Percentiles rank a stretch among this genome's conserved stretches.
These are phyloP conservation scores for Rubia yunnanensis DNA, from an alignment of 257 asterid genomes.

Conservation along the genomic window DNA sequence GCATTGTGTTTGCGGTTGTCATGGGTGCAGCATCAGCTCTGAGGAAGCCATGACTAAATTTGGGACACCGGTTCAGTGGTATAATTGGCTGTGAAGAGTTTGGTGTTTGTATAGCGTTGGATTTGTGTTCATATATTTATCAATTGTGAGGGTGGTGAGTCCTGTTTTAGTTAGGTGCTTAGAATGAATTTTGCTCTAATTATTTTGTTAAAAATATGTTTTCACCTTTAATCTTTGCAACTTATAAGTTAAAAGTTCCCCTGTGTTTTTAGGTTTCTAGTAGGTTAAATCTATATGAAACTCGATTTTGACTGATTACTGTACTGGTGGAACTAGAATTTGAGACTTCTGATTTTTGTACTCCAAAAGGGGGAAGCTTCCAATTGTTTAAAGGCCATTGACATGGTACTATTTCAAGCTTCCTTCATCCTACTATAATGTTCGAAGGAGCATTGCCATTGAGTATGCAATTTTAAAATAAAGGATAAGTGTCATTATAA, in stretches of 20 bases:
- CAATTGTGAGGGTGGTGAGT: background rate
- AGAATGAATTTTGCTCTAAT: background rate
- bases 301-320: too few relatives aligned
- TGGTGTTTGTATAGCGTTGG: constrained; percentile 17
- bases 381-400: too few relatives aligned
- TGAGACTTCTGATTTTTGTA: too few relatives aligned
- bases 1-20: constrained; percentile 80
- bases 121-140: constrained; percentile 3
- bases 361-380: too few relatives aligned
- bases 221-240: background rate
- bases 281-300: too few relatives aligned
- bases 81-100: constrained; percentile 7
- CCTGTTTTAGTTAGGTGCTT: background rate
- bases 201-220: background rate
- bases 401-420: too few relatives aligned
- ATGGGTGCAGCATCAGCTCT: constrained; percentile 97
- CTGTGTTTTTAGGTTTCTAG: too few relatives aligned
- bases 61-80: background rate
- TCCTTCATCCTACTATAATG: too few relatives aligned
- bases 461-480: too few relatives aligned
- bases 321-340: too few relatives aligned
- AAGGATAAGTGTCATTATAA: too few relatives aligned
- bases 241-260: background rate
- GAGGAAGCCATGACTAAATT: constrained; percentile 67
- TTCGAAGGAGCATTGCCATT: too few relatives aligned